Evolutionary conservation across 1,284 basidiomycete genomes (phyloP), one percentile per base, ranked within the genome.

Genomic region (Naganishia sp.): DNA sequence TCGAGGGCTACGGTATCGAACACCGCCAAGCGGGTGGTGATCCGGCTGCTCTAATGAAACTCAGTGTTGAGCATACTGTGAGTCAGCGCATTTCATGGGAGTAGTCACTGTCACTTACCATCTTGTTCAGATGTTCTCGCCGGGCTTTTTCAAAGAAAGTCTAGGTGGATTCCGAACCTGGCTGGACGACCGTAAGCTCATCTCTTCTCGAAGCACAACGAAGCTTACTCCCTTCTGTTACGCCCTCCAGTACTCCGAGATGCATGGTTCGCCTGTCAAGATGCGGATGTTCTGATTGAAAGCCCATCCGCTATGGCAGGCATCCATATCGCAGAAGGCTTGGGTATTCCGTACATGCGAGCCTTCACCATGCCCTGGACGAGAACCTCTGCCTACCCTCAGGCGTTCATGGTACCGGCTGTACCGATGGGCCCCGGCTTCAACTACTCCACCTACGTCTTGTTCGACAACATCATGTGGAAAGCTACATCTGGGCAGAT

Each of bases 321-420:
- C 21, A 86, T 89, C 10, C 90, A 92, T 73, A 88, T 92, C 66
- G 88, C 90, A 2, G 90, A 92, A 77, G 87, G 86, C 0, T 80
- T 90, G n/a, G 82, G 82, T 68, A 85, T 86, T 53, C 86, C 87
- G 0, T 87, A 87, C 76, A 87, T 88, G 65, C 73, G 79, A 57
- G 86, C 86, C 1, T 90, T 90, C 77, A 89, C 89, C 23, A 90
- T 90, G 89, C 88, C 87, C 0, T 84, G 84, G 84, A 83, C 83
- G 0, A 72, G 88, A 65, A 91, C 89, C 0, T 76, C 80, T 0
- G 82, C 85, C 52, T 88, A 87, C 73, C 87, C 87, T 1, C 86
- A 88, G 69, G 84, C 86, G 0, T 87, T 87, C 75, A 82, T 83
- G 63, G 84, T 85, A 0, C 84, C 80, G 0, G 77, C 83, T 0